Evolutionary conservation across 495 filamentous ascomycete genomes (phyloP).

Genomic region (Penicillium canariense): DNA sequence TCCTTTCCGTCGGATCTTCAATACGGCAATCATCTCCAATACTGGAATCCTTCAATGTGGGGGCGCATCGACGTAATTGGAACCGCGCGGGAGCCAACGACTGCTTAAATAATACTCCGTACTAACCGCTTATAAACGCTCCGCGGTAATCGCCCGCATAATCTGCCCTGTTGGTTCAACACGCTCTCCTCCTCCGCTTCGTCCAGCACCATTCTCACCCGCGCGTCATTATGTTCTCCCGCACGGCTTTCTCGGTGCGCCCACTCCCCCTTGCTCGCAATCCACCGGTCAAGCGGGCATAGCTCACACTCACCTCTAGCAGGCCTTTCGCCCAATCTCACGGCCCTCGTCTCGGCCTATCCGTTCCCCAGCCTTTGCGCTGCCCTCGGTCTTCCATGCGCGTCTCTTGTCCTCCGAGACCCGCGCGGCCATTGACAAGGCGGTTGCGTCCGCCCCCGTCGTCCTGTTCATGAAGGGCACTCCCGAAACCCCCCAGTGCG

Average conservation of each 20-base stretch:
- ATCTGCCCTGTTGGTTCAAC: no score
- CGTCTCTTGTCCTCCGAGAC: constrained; percentile 78
- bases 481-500: constrained; percentile 95
- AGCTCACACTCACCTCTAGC: constrained; percentile 5
- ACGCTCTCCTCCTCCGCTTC: neutral
- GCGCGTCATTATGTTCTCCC: constrained; percentile 39
- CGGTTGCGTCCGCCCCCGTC: constrained; percentile 78
- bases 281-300: neutral
- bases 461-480: constrained; percentile 99
- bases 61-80: constrained; percentile 3
- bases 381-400: constrained; percentile 38
- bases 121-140: neutral
- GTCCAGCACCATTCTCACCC: no score
- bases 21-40: neutral
- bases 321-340: constrained; percentile 41
- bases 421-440: constrained; percentile 78
- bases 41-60: neutral
- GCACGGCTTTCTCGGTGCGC: constrained; percentile 36
- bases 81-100: neutral
- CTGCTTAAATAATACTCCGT: constrained; percentile 6
- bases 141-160: neutral
- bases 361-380: constrained; percentile 24
- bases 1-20: no score
- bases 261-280: neutral
- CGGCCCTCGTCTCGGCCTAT: constrained; percentile 29